phyloP scores from a whole-genome alignment of 305 asterid genomes.

The Withania somnifera region DNA sequence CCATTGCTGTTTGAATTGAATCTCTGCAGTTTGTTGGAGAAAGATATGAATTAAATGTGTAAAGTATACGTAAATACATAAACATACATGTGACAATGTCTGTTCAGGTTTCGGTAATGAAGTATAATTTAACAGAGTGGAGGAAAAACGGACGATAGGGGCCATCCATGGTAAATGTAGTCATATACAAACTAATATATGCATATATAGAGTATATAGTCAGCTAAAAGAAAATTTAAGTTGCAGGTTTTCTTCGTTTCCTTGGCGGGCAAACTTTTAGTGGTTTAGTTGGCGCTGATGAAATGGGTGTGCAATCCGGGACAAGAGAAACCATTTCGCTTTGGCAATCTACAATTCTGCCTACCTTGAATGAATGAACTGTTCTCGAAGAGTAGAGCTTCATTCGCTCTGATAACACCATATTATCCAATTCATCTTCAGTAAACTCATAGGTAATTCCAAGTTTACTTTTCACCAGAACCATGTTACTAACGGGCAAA shows the following conservation, averaged over 20 bases:
- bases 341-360: conserved; percentile 15
- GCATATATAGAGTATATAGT: not conserved
- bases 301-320: conserved; percentile 19
- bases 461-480: conserved; percentile 35
- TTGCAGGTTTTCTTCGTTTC: conserved; percentile 70
- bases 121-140: not conserved
- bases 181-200: not conserved
- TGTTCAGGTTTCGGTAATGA: not conserved
- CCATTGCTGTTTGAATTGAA: conserved; percentile 82
- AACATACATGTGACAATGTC: not conserved
- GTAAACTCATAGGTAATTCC: conserved; percentile 21
- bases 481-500: conserved; percentile 15
- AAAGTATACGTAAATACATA: not conserved
- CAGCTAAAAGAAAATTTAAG: conserved; percentile 29
- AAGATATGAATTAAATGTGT: not conserved
- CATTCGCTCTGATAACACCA: conserved; percentile 58
- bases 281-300: conserved; percentile 26
- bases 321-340: conserved; percentile 18
- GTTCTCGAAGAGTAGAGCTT: conserved; percentile 29
- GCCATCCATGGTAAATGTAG: not conserved
- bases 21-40: conserved; percentile 42
- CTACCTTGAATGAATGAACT: conserved; percentile 17
- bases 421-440: conserved; percentile 60
- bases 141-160: not conserved
- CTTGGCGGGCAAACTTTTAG: conserved; percentile 35